These are phyloP conservation scores for Coffea canephora DNA, from an alignment of 257 asterid species.

Conservation along the genomic window DNA sequence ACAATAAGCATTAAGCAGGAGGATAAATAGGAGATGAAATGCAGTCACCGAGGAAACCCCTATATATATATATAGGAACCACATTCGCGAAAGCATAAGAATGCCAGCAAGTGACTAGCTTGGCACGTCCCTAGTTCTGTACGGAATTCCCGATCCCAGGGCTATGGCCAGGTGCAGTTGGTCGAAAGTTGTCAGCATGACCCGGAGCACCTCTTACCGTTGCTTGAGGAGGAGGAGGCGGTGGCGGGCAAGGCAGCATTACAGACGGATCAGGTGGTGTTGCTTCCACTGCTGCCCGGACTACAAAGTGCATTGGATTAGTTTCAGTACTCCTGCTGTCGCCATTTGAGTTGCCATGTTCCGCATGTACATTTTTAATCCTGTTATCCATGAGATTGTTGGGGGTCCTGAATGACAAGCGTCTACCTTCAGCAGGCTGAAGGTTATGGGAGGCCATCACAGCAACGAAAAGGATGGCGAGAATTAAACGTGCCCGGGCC, in stretches of 20 bases:
- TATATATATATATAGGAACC: neutral
- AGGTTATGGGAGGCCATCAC: slow-evolving; percentile 31
- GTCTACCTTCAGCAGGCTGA: slow-evolving; percentile 41
- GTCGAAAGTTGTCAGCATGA: slow-evolving; percentile 53
- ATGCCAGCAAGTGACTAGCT: neutral
- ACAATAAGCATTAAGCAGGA: neutral
- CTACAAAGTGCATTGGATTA: slow-evolving; percentile 13
- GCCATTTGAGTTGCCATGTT: neutral
- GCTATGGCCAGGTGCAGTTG: slow-evolving; percentile 62
- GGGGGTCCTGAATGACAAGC: slow-evolving; percentile 21
- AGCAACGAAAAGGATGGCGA: slow-evolving; percentile 36
- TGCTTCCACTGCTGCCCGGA: slow-evolving; percentile 11
- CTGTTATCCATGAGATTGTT: neutral
- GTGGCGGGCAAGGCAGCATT: slow-evolving; percentile 23
- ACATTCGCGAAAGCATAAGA: neutral
- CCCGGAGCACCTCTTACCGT: slow-evolving; percentile 28
- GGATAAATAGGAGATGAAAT: neutral
- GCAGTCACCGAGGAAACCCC: neutral
- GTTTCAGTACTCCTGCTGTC: slow-evolving; percentile 2
- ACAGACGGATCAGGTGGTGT: slow-evolving; percentile 27
- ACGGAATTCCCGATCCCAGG: slow-evolving; percentile 59
- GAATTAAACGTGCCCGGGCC: slow-evolving; percentile 35
- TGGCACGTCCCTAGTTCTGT: slow-evolving; percentile 13
- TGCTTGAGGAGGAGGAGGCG: slow-evolving; percentile 25
- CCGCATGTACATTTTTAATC: neutral